Percentiles rank a stretch among this genome's conserved stretches.
Conservation (phyloP, 345 rosid species). For the Populus simonii region DNA sequence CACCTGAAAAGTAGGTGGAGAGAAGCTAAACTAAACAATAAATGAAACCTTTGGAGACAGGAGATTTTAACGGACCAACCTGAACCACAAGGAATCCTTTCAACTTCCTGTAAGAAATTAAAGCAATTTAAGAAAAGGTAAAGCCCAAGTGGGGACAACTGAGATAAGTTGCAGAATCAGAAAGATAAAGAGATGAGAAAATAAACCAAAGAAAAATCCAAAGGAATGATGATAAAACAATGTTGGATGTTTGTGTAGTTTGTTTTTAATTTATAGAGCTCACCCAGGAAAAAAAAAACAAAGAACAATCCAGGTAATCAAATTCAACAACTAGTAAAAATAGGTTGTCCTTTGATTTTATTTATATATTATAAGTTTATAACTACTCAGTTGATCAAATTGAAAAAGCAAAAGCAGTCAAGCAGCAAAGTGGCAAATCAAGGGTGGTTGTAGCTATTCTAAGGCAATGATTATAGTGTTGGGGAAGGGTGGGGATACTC, state of each 20-base stretch:
- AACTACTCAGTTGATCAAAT: neutral
- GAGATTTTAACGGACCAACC: neutral
- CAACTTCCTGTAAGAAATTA: conserved; percentile 3
- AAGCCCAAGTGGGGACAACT: conserved; percentile 14
- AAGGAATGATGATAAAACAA: neutral
- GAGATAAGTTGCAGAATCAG: conserved; percentile 21
- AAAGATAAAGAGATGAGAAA: conserved; percentile 29
- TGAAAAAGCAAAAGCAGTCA: neutral
- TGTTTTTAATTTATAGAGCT: neutral
- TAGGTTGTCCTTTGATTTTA: neutral
- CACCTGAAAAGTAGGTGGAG: neutral
- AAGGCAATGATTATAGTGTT: neutral
- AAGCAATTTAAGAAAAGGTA: conserved; percentile 11
- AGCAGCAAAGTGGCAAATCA: neutral
- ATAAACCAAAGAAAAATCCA: conserved; percentile 16
- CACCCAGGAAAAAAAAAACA: no score
- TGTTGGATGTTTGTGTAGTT: no score
- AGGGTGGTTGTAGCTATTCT: neutral
- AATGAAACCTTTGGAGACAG: neutral
- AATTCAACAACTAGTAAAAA: neutral
- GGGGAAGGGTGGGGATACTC: conserved; percentile 17
- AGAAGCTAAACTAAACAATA: neutral
- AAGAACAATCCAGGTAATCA: neutral
- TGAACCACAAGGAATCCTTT: neutral
- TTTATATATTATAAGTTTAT: no score